Evolutionary conservation across 1,284 basidiomycete genomes (phyloP), one percentile per base, ranked within the genome.

Genomic region (Cryptococcus depauperatus): DNA sequence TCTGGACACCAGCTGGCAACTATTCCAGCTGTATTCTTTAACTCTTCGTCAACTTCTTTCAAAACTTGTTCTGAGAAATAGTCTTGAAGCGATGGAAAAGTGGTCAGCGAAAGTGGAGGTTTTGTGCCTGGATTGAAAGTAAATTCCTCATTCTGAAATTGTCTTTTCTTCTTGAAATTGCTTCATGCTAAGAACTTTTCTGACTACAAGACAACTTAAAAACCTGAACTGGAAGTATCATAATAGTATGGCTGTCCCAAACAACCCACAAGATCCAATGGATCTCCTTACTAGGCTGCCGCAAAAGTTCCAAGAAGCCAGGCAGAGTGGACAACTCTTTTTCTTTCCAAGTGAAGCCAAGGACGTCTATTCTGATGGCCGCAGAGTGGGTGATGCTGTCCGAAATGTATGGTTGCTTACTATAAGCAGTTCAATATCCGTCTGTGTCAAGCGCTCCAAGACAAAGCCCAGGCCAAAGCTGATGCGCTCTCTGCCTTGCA

Each of bases 391-490:
- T 56, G 9, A 13, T n/a, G 14, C 35, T 37, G 35, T 4, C 35
- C 10, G 4, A 25, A 23, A 7, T 6, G 29, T 34, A 1, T 7
- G 38, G n/a, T n/a, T 14, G 5, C 38, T 41, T 11, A 41, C 38
- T 8, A 16, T 18, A 11, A 5, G 13, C 35, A 92, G 88, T 90
- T 85, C 68, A 77, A 89, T 67, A 77, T 92, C 46, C 76, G 82
- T 47, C 66, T 85, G 18, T 91, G 88, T 59, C 84, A 85, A 18
- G 84, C 85, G 0, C 71, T 92, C 30, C 80, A 82, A 61, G 76
- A 83, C 54, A 92, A 91, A 64, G 44, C 56, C 11, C 59, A 59
- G 51, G 60, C 57, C n/a, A 63, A 67, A 40, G 35, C 26, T 4
- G 57, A 59, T 29, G 51, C 51, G 22, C 50, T 62, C 13, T 55